These are phyloP conservation scores for Eutrema salsugineum DNA, from an alignment of 441 rosid species.

Conservation along the genomic window DNA sequence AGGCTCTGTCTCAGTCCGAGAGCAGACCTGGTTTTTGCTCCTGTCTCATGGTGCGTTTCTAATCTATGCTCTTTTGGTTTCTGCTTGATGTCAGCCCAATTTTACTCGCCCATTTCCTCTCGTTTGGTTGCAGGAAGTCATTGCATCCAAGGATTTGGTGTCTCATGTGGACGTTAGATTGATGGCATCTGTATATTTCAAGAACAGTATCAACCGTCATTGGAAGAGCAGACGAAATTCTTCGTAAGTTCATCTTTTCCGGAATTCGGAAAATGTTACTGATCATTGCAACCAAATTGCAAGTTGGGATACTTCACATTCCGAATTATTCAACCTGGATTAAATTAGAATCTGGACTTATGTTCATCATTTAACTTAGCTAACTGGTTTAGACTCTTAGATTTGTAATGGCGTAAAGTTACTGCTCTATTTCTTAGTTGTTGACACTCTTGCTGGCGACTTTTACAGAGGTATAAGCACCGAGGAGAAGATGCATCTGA, in stretches of 20 bases:
- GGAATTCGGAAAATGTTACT: not conserved
- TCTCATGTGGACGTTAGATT: slow-evolving; percentile 84
- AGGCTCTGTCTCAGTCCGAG: slow-evolving; percentile 86
- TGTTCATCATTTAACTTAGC: not conserved
- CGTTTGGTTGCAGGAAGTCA: slow-evolving; percentile 73
- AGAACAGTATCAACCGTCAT: slow-evolving; percentile 81
- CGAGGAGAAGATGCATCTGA: slow-evolving; percentile 83
- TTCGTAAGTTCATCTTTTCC: slow-evolving; percentile 39
- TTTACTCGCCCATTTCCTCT: slow-evolving; percentile 11
- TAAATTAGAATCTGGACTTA: not conserved
- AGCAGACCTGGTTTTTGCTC: slow-evolving; percentile 94
- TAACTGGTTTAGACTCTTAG: not conserved
- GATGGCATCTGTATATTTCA: slow-evolving; percentile 92
- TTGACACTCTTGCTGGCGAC: slow-evolving; percentile 12
- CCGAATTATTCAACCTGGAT: not conserved
- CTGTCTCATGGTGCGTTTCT: slow-evolving; percentile 70
- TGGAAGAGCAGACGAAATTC: slow-evolving; percentile 92
- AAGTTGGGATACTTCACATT: not conserved
- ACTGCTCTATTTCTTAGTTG: not conserved
- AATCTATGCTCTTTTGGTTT: slow-evolving; percentile 35
- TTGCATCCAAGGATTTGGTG: slow-evolving; percentile 84
- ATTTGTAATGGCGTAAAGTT: not conserved
- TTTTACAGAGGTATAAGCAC: slow-evolving; percentile 72
- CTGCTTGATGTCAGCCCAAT: not conserved
- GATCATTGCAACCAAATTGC: not conserved